A percentile compares a stretch with the other conserved stretches of the same genome.
Conservation (phyloP, 176 grass and related monocot genomes). For the Microstegium vimineum region DNA sequence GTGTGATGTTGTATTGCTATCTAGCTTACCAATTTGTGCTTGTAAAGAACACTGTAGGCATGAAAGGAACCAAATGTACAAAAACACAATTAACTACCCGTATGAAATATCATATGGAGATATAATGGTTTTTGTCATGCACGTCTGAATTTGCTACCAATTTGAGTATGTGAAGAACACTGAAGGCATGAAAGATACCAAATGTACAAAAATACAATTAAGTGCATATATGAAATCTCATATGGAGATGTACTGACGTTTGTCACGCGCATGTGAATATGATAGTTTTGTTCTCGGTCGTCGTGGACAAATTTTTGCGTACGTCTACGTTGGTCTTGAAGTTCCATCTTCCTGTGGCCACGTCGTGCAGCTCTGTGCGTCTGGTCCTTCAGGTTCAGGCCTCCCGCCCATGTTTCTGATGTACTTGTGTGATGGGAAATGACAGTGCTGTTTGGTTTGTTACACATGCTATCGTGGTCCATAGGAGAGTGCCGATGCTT, state of each 20-base stretch:
- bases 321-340: background rate
- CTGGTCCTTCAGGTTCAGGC: background rate
- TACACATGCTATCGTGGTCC: background rate
- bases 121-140: background rate
- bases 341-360: background rate
- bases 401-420: background rate
- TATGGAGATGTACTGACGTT: background rate
- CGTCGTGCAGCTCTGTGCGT: background rate
- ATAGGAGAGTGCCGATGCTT: too few relatives aligned
- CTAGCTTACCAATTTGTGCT: background rate
- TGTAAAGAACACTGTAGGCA: conserved; percentile 7
- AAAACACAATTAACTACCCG: background rate
- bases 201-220: background rate
- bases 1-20: background rate
- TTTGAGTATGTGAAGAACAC: background rate
- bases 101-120: background rate
- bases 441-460: background rate
- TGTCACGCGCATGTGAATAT: background rate
- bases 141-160: background rate
- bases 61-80: background rate
- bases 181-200: background rate
- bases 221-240: background rate
- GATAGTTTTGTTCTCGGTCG: background rate
- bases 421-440: too few relatives aligned
- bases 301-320: background rate